Base-by-base conservation (phyloP, 2,329 filamentous ascomycete species). In the Magnaporthales sp. region DNA sequence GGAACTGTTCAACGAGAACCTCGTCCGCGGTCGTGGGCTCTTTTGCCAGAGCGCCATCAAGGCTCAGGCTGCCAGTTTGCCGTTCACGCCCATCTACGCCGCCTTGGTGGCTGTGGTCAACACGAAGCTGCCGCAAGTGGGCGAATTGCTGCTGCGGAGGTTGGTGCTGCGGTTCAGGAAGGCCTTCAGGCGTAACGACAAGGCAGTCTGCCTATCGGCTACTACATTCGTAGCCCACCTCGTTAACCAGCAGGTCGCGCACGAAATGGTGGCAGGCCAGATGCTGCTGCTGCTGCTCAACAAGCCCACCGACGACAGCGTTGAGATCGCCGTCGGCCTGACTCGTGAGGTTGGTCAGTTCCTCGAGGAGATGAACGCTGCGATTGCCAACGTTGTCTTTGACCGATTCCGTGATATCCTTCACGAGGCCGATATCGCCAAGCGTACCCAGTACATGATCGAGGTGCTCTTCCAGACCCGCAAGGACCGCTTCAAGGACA, bases 31-130 rank as follows among this genome's bases (percentile, higher is more conserved):
- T 7, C 86, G 95, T 68, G 95, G 95, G 24, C 80, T 99, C 68
- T 97, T 98, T 77, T 97, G 94, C 79, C 87, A 95, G 70, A 94
- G 92, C 72, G 95, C 99, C 74, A 97, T 98, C 93, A 98, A 98
- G 81, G 95, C 95, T 0, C 95, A 99, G 80, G 93, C 94, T 15
- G 93, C 94, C 10, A 96, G 92, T 82, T 84, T 98, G 76, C 93
- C 94, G 0, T 99, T 98, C 74, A 98, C 95, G 0, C 91, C 94
- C 10, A 96, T 99, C 69, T 97, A 97, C 73, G 95, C 94, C 13
- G 92, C 93, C 63, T 96, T 98, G 89, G 92, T 89, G 1, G 93
- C 95, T 51, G 96, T 98, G 72, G 93, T 98, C 75, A 99, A 99
- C 76, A 97, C 95, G 15, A 99, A 99, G 78, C 82, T 99, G 68